A percentile compares a stretch with the other conserved stretches of the same genome.
phyloP scores from a whole-genome alignment of 129 eudicot genomes.

The Helichrysum umbraculigerum region DNA sequence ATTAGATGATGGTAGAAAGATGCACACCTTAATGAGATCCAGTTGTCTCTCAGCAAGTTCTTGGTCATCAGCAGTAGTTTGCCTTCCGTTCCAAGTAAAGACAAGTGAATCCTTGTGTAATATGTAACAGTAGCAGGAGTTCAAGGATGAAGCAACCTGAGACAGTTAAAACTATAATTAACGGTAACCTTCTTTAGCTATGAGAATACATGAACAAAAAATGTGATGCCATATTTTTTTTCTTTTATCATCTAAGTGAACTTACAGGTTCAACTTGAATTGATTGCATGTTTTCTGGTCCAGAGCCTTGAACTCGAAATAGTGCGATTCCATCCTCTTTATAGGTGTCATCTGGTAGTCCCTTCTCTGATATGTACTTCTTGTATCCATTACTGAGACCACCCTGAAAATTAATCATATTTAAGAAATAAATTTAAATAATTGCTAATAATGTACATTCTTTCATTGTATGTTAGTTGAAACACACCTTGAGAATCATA shows the following conservation, averaged over 20 bases:
- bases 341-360: slow-evolving; percentile 72
- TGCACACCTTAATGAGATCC: slow-evolving; percentile 72
- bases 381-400: slow-evolving; percentile 85
- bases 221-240: neutral
- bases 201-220: neutral
- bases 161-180: slow-evolving; percentile 4
- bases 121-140: slow-evolving; percentile 86
- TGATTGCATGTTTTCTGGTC: slow-evolving; percentile 98
- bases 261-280: slow-evolving; percentile 92
- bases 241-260: neutral
- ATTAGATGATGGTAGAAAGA: neutral
- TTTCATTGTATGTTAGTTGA: slow-evolving; percentile 17
- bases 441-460: slow-evolving; percentile 3
- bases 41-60: slow-evolving; percentile 88
- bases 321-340: slow-evolving; percentile 71
- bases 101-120: slow-evolving; percentile 67
- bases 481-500: slow-evolving; percentile 75
- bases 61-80: slow-evolving; percentile 63
- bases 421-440: neutral
- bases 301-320: slow-evolving; percentile 90
- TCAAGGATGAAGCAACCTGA: slow-evolving; percentile 84
- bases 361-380: slow-evolving; percentile 73
- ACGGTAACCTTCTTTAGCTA: neutral
- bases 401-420: slow-evolving; percentile 54
- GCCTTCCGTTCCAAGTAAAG: slow-evolving; percentile 75